A percentile compares a stretch with the other conserved stretches of the same genome.
These are phyloP conservation scores for Brassica rapa DNA, from an alignment of 345 rosid species.

Conservation along the genomic window DNA sequence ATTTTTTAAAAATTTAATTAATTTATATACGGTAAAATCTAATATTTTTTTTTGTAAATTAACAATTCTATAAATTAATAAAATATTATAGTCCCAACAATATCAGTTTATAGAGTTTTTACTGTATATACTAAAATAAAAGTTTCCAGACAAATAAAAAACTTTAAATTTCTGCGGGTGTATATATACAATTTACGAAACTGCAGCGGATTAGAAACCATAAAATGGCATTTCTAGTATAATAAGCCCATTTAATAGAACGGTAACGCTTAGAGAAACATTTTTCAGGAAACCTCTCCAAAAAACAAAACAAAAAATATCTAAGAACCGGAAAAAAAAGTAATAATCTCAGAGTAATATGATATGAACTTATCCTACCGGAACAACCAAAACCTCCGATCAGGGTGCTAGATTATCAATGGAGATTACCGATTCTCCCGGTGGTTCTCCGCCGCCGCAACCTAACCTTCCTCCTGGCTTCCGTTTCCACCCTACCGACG, in stretches of 20 bases:
- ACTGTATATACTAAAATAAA: too few relatives aligned
- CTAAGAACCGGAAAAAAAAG: background rate
- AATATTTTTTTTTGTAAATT: too few relatives aligned
- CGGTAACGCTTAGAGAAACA: conserved; percentile 36
- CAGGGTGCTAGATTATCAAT: conserved; percentile 40
- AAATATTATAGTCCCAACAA: too few relatives aligned
- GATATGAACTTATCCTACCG: conserved; percentile 14
- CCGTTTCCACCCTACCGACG: conserved; percentile 97
- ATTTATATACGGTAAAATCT: too few relatives aligned
- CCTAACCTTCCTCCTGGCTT: conserved; percentile 90
- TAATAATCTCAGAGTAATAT: background rate
- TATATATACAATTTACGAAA: background rate
- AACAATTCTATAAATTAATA: too few relatives aligned
- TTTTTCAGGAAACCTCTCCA: conserved; percentile 14
- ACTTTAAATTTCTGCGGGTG: conserved; percentile 11
- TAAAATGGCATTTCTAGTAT: conserved; percentile 33
- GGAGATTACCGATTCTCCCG: conserved; percentile 63
- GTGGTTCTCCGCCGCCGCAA: conserved; percentile 54
- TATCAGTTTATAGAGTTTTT: too few relatives aligned
- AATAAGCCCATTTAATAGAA: conserved; percentile 34
- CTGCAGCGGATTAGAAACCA: conserved; percentile 35
- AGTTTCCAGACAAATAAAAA: background rate
- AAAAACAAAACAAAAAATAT: background rate
- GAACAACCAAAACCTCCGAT: conserved; percentile 12
- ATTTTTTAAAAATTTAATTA: too few relatives aligned